These are phyloP conservation scores for Botrytis squamosa DNA, from an alignment of 2,329 filamentous ascomycete species.

Conservation along the genomic window DNA sequence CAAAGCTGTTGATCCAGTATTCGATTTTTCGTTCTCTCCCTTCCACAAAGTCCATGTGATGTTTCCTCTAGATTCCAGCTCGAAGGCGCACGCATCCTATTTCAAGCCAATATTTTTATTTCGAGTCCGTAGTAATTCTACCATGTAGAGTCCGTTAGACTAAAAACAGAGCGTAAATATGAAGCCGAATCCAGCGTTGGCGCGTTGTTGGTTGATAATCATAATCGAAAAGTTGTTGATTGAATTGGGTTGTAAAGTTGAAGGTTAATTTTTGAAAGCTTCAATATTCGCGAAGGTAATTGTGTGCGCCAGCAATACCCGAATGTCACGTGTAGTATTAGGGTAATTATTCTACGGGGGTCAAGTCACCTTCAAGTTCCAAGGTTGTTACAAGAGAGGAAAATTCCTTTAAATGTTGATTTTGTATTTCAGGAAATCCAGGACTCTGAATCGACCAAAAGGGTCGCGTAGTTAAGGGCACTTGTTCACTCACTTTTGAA, in stretches of 20 bases:
- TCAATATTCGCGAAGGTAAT: neutral
- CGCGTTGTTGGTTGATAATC: neutral
- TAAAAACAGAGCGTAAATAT: neutral
- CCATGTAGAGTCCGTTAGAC: neutral
- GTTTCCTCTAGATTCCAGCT: neutral
- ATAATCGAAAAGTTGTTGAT: neutral
- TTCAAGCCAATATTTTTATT: neutral
- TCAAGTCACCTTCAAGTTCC: neutral
- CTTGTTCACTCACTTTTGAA: neutral
- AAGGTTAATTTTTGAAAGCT: neutral
- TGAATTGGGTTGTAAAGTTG: neutral
- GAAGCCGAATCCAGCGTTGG: neutral
- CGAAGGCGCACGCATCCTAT: neutral
- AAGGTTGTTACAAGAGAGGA: neutral
- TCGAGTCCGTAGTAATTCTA: neutral
- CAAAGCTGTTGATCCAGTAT: neutral
- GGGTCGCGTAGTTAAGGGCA: neutral
- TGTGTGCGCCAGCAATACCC: neutral
- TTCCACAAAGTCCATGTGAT: neutral
- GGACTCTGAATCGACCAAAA: neutral
- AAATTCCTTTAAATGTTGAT: neutral
- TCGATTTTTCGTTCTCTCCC: neutral
- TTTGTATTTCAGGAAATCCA: neutral
- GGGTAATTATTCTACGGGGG: neutral
- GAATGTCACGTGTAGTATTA: neutral